Evolutionary conservation across 441 rosid species (phyloP), one percentile per base, ranked within the genome.

Genomic region (Adansonia grandidieri): DNA sequence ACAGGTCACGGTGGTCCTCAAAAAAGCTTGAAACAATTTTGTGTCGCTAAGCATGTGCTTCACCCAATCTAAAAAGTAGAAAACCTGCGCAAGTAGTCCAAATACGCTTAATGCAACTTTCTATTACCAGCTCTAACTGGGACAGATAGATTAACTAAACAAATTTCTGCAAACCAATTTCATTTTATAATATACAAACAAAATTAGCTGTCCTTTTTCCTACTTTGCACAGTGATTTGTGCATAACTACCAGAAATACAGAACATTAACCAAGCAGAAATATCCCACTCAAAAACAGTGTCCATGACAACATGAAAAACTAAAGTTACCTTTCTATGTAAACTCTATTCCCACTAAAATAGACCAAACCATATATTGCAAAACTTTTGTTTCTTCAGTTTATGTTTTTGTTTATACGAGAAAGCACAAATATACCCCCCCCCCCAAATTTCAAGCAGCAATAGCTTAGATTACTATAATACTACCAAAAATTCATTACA

Each of bases 21-120:
- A 82, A 84, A 96, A 93, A 37, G 94, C 92, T 88, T 91, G 91
- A 82, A 96, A 96, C 86, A 91, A 68, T 79, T 91, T 96, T 17
- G 92, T 72, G 86, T 93, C 97, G 87, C 82, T 93, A 56, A 96
- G 87, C 82, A 88, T 71, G 86, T 96, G 78, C 88, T 91, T 94
- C 54, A 96, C 95, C 97, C 98, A 96, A 75, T 91, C 97, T 19
- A 96, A 80, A 88, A 96, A 92, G 88, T 93, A 96, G 86, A 96
- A 92, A 47, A 94, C 98, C 97, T 96, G 87, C 61, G 79, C 47
- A 84, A 72, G 74, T 37, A 61, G 8, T 45, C 57, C 74, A 61
- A 83, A 2, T 72, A 78, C 51, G 78, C 47, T 15, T 20, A 53
- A 62, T 17, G 45, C 17, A 56, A 5, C 74, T 64, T 63, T 54